phyloP scores from a whole-genome alignment of 148 eudicot species.

The Amaranthus hypochondriacus region DNA sequence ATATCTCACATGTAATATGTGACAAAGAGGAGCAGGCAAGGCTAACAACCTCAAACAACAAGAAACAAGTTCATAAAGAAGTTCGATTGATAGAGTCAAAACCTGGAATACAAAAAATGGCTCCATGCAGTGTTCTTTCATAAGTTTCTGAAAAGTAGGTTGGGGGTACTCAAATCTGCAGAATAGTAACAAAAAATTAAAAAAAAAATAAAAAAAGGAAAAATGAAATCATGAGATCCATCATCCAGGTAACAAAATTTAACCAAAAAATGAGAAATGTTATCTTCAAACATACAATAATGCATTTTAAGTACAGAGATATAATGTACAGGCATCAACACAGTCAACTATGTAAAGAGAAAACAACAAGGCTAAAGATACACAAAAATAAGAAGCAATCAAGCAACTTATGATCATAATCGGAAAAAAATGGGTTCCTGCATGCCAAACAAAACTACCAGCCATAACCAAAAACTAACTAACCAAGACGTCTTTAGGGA shows the following conservation, averaged over 20 bases:
- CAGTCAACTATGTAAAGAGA: neutral
- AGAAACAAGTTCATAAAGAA: neutral
- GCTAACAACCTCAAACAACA: neutral
- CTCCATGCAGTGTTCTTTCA: slow-evolving; percentile 99
- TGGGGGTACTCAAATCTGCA: slow-evolving; percentile 97
- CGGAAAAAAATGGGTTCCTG: neutral
- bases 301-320: neutral
- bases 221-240: neutral
- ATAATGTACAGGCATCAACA: neutral
- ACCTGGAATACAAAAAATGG: slow-evolving; percentile 99
- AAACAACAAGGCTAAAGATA: neutral
- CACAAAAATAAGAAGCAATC: neutral
- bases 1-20: neutral
- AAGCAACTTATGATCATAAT: neutral
- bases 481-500: neutral
- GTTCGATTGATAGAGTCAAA: slow-evolving; percentile 16
- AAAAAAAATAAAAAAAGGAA: slow-evolving; percentile 15
- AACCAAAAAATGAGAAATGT: neutral
- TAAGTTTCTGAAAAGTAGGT: slow-evolving; percentile 89
- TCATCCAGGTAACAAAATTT: neutral
- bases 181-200: neutral
- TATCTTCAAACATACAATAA: neutral
- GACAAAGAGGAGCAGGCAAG: slow-evolving; percentile 5
- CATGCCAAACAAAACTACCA: neutral
- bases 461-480: neutral